Evolutionary conservation across 2,329 filamentous ascomycete genomes (phyloP).

Genomic region (Pseudohalonectria lignicola): DNA sequence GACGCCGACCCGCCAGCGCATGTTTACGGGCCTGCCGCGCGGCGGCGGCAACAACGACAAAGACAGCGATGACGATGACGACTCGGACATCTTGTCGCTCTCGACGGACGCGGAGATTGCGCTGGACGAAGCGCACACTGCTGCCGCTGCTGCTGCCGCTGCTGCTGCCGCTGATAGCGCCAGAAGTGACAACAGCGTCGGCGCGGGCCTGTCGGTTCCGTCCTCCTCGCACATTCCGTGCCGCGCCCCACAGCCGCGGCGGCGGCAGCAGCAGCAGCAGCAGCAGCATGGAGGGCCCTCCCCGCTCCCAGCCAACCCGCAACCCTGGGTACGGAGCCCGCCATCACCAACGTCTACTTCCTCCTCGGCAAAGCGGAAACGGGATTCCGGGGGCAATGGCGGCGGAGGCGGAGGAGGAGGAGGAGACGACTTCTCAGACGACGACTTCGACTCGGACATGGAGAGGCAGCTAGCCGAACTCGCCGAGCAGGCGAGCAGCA

Average conservation of each 20-base stretch:
- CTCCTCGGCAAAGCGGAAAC: conserved; percentile 1
- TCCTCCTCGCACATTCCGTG: not conserved
- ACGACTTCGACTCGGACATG: conserved; percentile 1
- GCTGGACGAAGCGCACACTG: not conserved
- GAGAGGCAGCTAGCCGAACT: not conserved
- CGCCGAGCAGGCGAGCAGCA: conserved; percentile 1
- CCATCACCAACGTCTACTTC: too few relatives aligned
- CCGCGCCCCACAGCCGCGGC: not conserved
- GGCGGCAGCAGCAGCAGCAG: too few relatives aligned
- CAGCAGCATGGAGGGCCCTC: too few relatives aligned
- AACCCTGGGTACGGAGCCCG: too few relatives aligned
- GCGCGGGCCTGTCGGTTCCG: not conserved
- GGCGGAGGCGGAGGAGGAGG: not conserved
- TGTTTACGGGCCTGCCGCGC: not conserved
- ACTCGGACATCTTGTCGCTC: not conserved
- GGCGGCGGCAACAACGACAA: not conserved
- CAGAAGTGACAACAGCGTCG: not conserved
- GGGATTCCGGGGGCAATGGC: too few relatives aligned
- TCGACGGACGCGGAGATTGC: conserved; percentile 2
- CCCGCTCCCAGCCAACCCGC: too few relatives aligned
- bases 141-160: not conserved
- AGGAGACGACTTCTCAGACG: conserved; percentile 2
- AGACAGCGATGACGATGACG: not conserved
- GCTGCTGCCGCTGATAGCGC: too few relatives aligned
- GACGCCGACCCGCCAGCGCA: not conserved